Conservation (phyloP, 2,329 filamentous ascomycete species). For the Colletotrichum nymphaeae region DNA sequence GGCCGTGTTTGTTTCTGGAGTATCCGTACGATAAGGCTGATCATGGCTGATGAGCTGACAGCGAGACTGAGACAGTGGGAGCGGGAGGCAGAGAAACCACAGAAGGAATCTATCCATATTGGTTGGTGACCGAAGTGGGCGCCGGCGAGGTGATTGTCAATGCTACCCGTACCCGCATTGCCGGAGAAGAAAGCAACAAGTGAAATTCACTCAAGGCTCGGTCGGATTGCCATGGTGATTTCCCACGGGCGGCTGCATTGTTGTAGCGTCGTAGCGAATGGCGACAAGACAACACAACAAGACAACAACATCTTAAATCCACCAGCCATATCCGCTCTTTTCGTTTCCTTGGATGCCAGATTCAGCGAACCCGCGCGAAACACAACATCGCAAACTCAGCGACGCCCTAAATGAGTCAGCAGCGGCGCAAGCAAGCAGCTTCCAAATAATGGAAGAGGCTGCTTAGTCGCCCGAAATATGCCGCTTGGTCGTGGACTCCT, state of each 20-base stretch:
- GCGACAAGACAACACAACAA: slow-evolving; percentile 31
- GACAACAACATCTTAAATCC: slow-evolving; percentile 9
- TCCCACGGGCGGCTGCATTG: slow-evolving; percentile 10
- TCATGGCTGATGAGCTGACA: background rate
- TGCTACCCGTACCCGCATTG: slow-evolving; percentile 11
- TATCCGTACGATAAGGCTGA: background rate
- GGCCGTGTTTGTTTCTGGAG: slow-evolving; percentile 1
- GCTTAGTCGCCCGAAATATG: background rate
- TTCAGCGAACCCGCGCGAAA: background rate
- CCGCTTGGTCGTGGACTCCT: slow-evolving; percentile 6
- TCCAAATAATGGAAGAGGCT: background rate
- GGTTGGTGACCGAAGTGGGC: background rate
- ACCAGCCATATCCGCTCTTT: background rate
- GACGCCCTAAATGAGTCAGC: background rate
- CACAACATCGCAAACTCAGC: background rate
- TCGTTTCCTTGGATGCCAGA: background rate
- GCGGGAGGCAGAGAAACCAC: slow-evolving; percentile 8
- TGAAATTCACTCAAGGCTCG: background rate
- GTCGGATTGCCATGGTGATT: slow-evolving; percentile 26
- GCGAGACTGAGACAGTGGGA: background rate
- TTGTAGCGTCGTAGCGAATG: slow-evolving; percentile 24
- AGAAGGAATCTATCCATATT: background rate
- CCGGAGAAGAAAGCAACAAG: slow-evolving; percentile 1
- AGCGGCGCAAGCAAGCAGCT: background rate
- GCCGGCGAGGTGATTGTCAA: background rate